Base-by-base conservation (phyloP, 176 grass and related monocot species). In the Oryza nivara region DNA sequence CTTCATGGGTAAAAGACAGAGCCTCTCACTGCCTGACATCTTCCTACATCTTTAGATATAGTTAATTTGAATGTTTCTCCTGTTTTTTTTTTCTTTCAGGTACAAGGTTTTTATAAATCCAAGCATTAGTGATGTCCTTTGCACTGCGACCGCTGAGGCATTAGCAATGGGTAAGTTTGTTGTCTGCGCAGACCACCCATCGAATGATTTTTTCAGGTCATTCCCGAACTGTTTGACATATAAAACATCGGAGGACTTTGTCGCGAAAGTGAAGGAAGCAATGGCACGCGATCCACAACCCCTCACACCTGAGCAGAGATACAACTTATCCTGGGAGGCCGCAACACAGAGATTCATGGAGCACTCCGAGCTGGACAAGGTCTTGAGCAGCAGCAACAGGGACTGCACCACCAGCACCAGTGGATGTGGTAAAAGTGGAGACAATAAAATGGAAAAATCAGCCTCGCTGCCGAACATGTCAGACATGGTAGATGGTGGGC, bases 31-130 rank as follows among this genome's bases (percentile, higher is more conserved):
- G 13, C 49, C n/a, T 75, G 45, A 11, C 36, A 20, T 64, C 67
- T 4, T 38, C 17, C 7, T 76, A 14, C 11, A 32, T 74, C 9
- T 26, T 15, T 0, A 78, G 0, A 78, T 90, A 28, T 3, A 25
- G 22, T 60, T 73, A 3, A 83, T 68, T 45, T 68, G 54, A 84
- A 71, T 68, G 48, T 16, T 64, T 68, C 52, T 63, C 44, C 16
- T 74, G 16, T 82, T 74, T 6, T 68, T 65, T 65, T 86, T 84
- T 40, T 20, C 82, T 84, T 54, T 20, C 82, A 98, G 96, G 70
- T 96, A 99, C 79, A 99, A 99, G 76, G 79, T 99, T 66, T 99
- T 96, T 68, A 88, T 94, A 84, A 99, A 96, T 85, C 93, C 96
- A 56, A 96, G 91, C 48, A 84, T 99, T 28, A 99, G 96, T 7